A percentile compares a stretch with the other conserved stretches of the same genome.
phyloP scores from a whole-genome alignment of 805 yeast species.

The Dipodascus geniculatus region DNA sequence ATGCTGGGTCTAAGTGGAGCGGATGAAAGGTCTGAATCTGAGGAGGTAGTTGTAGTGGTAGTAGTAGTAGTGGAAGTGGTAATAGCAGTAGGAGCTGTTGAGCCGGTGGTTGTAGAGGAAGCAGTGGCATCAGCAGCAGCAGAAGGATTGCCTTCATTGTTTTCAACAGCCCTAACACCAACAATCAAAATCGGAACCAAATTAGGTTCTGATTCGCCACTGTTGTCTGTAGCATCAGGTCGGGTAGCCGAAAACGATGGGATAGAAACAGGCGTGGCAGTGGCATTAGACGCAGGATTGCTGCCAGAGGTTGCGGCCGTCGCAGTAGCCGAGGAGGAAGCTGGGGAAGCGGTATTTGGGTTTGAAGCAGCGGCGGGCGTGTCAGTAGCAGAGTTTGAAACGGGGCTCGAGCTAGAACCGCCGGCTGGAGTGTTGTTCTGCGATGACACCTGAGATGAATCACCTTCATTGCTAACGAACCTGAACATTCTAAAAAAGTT shows the following conservation, averaged over 20 bases:
- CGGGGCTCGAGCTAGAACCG: neutral
- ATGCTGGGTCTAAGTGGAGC: neutral
- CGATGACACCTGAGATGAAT: neutral
- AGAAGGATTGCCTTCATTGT: slow-evolving; percentile 9
- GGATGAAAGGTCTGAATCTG: neutral
- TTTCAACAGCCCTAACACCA: slow-evolving; percentile 35
- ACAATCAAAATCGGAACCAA: slow-evolving; percentile 37
- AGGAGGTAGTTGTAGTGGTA: neutral
- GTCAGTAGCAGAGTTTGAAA: slow-evolving; percentile 4
- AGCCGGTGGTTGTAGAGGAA: slow-evolving; percentile 3
- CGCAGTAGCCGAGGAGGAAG: slow-evolving; percentile 6
- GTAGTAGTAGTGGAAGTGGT: neutral
- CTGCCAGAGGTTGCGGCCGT: slow-evolving; percentile 5
- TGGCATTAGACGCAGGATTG: neutral
- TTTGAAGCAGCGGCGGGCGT: slow-evolving; percentile 3
- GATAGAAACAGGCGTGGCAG: neutral
- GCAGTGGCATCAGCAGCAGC: slow-evolving; percentile 12
- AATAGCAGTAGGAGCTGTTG: neutral
- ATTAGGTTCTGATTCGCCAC: neutral
- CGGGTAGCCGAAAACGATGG: too few species aligned
- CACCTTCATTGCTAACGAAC: slow-evolving; percentile 10
- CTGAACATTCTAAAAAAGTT: slow-evolving; percentile 27
- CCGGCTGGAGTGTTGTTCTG: neutral
- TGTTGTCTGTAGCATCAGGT: neutral
- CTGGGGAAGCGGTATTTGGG: slow-evolving; percentile 2